Evolutionary conservation across 495 filamentous ascomycete genomes (phyloP).

Genomic region (Tuber umbilicatum): DNA sequence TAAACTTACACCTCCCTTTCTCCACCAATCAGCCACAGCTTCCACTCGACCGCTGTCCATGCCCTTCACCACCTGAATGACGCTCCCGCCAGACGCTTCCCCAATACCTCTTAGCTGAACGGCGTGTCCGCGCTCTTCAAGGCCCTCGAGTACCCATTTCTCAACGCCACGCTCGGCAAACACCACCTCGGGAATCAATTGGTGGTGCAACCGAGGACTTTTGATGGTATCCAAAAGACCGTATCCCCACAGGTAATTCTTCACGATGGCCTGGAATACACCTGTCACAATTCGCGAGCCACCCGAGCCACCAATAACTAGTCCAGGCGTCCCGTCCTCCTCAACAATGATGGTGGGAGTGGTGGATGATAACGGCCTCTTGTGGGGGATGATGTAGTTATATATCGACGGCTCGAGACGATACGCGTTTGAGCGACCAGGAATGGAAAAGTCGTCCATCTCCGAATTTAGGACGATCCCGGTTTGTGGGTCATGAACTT

Average conservation of each 20-base stretch:
- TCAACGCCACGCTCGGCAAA: constrained; percentile 21
- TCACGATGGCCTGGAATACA: constrained; percentile 40
- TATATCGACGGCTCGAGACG: constrained; percentile 32
- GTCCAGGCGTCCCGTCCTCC: constrained; percentile 17
- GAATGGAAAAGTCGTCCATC: constrained; percentile 42
- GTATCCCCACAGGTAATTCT: constrained; percentile 39
- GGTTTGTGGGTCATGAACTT: constrained; percentile 35
- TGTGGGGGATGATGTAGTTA: constrained; percentile 39
- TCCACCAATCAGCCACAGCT: constrained; percentile 43
- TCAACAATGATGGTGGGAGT: constrained; percentile 36
- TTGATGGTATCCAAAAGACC: constrained; percentile 34
- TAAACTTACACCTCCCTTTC: constrained; percentile 31
- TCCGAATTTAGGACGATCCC: constrained; percentile 38
- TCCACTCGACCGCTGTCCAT: constrained; percentile 18
- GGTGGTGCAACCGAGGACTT: constrained; percentile 38
- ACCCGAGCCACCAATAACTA: constrained; percentile 37
- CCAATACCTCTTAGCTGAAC: constrained; percentile 15
- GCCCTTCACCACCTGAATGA: constrained; percentile 33
- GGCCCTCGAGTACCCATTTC: constrained; percentile 22
- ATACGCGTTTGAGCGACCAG: constrained; percentile 35
- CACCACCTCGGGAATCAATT: constrained; percentile 40
- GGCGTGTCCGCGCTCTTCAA: constrained; percentile 30
- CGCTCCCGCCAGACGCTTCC: constrained; percentile 32
- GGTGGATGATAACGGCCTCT: constrained; percentile 37
- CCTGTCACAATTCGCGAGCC: constrained; percentile 40